These are phyloP conservation scores for Rhynchosporium graminicola DNA, from an alignment of 2,329 filamentous ascomycete species.

Conservation along the genomic window DNA sequence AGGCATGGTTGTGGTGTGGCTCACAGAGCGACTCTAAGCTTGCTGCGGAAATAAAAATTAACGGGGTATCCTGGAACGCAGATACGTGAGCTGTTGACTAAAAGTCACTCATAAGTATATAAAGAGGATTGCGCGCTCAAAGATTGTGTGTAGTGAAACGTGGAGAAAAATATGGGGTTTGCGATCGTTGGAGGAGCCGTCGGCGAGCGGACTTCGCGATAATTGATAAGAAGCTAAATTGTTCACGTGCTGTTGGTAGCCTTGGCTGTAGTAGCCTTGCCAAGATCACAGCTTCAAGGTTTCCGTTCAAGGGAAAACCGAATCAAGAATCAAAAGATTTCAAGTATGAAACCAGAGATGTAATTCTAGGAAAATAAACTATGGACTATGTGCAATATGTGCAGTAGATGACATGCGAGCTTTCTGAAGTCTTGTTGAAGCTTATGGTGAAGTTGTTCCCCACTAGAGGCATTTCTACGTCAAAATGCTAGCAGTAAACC, in stretches of 20 bases:
- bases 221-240: not conserved
- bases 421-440: too few species aligned
- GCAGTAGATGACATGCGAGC: too few species aligned
- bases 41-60: not conserved
- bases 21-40: not conserved
- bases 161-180: not conserved
- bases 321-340: too few species aligned
- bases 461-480: too few species aligned
- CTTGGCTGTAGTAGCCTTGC: not conserved
- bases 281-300: not conserved
- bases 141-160: not conserved
- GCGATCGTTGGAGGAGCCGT: not conserved
- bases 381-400: too few species aligned
- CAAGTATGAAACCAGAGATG: too few species aligned
- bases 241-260: slow-evolving; percentile 4
- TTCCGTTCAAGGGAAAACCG: too few species aligned
- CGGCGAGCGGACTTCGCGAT: not conserved
- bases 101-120: slow-evolving; percentile 16
- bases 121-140: not conserved
- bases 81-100: slow-evolving; percentile 4
- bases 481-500: too few species aligned
- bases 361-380: too few species aligned
- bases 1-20: slow-evolving; percentile 16
- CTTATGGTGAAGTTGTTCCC: too few species aligned
- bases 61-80: slow-evolving; percentile 2